phyloP scores from a whole-genome alignment of 2,329 filamentous ascomycete species.

The Venturia aucupariae region DNA sequence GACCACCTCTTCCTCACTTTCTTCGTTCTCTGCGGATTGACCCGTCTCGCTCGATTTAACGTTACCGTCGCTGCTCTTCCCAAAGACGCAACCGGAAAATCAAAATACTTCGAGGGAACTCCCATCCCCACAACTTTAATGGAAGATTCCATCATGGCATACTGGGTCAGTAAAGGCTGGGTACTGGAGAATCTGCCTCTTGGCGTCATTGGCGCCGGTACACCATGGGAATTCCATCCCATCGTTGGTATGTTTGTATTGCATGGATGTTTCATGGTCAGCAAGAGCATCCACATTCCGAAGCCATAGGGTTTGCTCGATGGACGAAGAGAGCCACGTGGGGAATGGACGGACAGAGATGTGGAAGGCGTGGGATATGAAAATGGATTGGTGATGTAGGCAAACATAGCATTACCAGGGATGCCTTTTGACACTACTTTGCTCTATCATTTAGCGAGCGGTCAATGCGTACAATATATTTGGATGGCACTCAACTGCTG shows the following conservation, averaged over 20 bases:
- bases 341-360: not conserved
- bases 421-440: not conserved
- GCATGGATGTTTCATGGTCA: slow-evolving; percentile 93
- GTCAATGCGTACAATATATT: not conserved
- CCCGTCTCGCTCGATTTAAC: slow-evolving; percentile 92
- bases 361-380: not conserved
- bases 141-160: slow-evolving; percentile 64
- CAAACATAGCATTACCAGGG: not conserved
- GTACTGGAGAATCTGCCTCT: slow-evolving; percentile 68
- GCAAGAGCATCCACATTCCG: slow-evolving; percentile 87
- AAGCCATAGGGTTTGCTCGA: slow-evolving; percentile 52
- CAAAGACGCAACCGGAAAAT: slow-evolving; percentile 87
- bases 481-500: not conserved
- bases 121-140: slow-evolving; percentile 87
- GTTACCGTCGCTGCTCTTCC: slow-evolving; percentile 84
- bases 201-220: slow-evolving; percentile 59
- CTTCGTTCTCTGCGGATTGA: slow-evolving; percentile 92
- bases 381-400: not conserved
- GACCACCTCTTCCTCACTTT: slow-evolving; percentile 77
- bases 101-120: slow-evolving; percentile 91
- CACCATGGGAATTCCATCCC: slow-evolving; percentile 74
- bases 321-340: not conserved
- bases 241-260: slow-evolving; percentile 69
- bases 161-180: slow-evolving; percentile 77
- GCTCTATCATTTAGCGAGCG: not conserved